Base-by-base conservation (phyloP, 1,284 basidiomycete genomes). In the Fomitopsis betulina region DNA sequence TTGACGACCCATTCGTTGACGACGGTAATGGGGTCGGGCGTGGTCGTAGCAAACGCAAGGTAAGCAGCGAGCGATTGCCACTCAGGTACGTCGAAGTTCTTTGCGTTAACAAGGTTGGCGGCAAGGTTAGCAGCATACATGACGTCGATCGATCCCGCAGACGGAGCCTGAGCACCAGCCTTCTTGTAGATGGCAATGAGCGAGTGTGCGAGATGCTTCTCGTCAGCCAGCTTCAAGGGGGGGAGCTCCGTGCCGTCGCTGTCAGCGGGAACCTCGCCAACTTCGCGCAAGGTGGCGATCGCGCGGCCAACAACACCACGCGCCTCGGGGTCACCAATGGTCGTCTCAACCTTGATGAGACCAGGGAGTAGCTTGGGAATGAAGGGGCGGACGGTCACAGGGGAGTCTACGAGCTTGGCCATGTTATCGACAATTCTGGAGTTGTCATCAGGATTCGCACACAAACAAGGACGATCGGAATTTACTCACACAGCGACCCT, bases 401-500 rank as follows among this genome's bases (percentile, higher is more conserved):
- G 85, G 55, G 94, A 96, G 80, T 97, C 95, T 75, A 98, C 96
- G 70, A 98, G 89, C 83, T 97, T 98, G 74, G 95, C 77, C 95
- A 98, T 98, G 87, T 98, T 98, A 83, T 98, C 96, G 71, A 93
- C 83, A 68, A 98, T 97, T 70, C 87, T 89, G 70, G 53, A 70
- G 64, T 38, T 58, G 2, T 8, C 68, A 51, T 40, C 13, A 47
- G 54, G 60, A 13, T 56, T 15, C 12, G 43, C 32, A 27, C 32
- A 27, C 52, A 40, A 45, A 57, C 55, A 53, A 61, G 56, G 65
- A 64, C 49, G 55, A 42, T 40, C 57, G 64, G 62, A 55, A 39
- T 64, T 62, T 39, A 75, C 86, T 68, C 79, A 89, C 87, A 97
- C 94, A 70, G 93, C 94, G 69, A 97, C 94, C 82, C 95, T 97